Evolutionary conservation across 805 yeast species (phyloP).

Genomic region (Barnettozyma sp.): DNA sequence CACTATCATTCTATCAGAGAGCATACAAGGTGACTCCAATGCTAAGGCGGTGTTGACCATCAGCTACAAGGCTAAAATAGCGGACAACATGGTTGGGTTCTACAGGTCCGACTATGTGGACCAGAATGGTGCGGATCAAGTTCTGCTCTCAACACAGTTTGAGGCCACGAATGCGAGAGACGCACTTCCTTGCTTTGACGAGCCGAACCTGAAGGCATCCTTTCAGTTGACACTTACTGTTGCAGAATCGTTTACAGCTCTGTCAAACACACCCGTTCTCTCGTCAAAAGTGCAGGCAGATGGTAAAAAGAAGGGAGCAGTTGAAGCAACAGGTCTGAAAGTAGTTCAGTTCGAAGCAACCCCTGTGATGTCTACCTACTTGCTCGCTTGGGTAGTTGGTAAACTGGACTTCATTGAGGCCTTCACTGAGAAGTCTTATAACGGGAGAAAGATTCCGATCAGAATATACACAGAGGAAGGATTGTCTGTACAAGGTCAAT

Average conservation of each 20-base stretch:
- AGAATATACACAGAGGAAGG: slow-evolving; percentile 80
- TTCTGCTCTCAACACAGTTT: slow-evolving; percentile 76
- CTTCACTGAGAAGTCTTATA: slow-evolving; percentile 26
- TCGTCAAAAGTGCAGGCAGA: slow-evolving; percentile 40
- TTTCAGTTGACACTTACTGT: slow-evolving; percentile 59
- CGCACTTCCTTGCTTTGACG: slow-evolving; percentile 82
- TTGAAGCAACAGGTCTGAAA: slow-evolving; percentile 23
- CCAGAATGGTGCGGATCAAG: slow-evolving; percentile 53
- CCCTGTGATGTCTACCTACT: slow-evolving; percentile 76
- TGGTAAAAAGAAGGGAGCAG: slow-evolving; percentile 44
- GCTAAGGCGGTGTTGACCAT: slow-evolving; percentile 38
- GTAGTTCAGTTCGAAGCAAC: slow-evolving; percentile 51
- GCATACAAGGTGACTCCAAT: slow-evolving; percentile 30
- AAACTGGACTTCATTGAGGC: slow-evolving; percentile 66
- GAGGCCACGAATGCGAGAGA: slow-evolving; percentile 81
- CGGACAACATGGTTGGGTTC: slow-evolving; percentile 74
- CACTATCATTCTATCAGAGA: slow-evolving; percentile 46
- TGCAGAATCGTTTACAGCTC: slow-evolving; percentile 45
- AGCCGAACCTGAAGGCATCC: slow-evolving; percentile 72
- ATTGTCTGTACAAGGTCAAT: slow-evolving; percentile 58
- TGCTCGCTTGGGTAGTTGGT: slow-evolving; percentile 77
- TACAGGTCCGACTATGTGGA: slow-evolving; percentile 62
- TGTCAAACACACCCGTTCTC: slow-evolving; percentile 60
- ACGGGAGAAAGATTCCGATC: slow-evolving; percentile 66
- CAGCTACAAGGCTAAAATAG: slow-evolving; percentile 51